These are phyloP conservation scores for Teunomyces aglyptinius DNA, from an alignment of 805 yeast species.

Conservation along the genomic window DNA sequence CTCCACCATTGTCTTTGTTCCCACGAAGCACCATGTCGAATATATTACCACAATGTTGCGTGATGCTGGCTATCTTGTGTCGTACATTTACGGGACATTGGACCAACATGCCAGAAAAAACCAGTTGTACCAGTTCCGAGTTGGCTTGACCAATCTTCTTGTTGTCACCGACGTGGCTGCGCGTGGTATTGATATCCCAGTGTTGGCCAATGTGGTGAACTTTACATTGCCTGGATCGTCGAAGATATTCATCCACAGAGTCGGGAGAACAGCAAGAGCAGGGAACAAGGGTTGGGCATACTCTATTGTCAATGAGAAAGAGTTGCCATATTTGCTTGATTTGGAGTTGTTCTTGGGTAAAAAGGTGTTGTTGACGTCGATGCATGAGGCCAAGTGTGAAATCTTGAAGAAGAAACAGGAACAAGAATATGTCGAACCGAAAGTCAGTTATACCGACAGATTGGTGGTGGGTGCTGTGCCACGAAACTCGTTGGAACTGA, in stretches of 20 bases:
- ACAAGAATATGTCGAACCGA: slow-evolving; percentile 50
- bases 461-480: slow-evolving; percentile 85
- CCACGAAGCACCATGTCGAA: slow-evolving; percentile 97
- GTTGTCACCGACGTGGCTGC: slow-evolving; percentile 99
- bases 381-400: slow-evolving; percentile 63
- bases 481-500: slow-evolving; percentile 63
- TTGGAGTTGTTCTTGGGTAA: slow-evolving; percentile 86
- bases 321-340: slow-evolving; percentile 86
- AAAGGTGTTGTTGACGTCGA: slow-evolving; percentile 66
- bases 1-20: slow-evolving; percentile 92
- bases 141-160: slow-evolving; percentile 78
- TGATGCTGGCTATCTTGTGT: slow-evolving; percentile 79
- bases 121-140: slow-evolving; percentile 80
- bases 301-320: slow-evolving; percentile 79
- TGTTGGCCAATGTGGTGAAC: slow-evolving; percentile 91
- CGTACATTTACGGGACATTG: slow-evolving; percentile 90
- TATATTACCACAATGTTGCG: slow-evolving; percentile 70
- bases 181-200: slow-evolving; percentile 97
- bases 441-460: slow-evolving; percentile 66
- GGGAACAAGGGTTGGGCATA: slow-evolving; percentile 98
- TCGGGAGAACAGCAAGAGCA: slow-evolving; percentile 99
- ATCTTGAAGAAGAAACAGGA: slow-evolving; percentile 48
- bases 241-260: slow-evolving; percentile 93
- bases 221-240: slow-evolving; percentile 89
- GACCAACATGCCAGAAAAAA: slow-evolving; percentile 94